Evolutionary conservation across 495 filamentous ascomycete species (phyloP).

Genomic region (Viridothelium virens): DNA sequence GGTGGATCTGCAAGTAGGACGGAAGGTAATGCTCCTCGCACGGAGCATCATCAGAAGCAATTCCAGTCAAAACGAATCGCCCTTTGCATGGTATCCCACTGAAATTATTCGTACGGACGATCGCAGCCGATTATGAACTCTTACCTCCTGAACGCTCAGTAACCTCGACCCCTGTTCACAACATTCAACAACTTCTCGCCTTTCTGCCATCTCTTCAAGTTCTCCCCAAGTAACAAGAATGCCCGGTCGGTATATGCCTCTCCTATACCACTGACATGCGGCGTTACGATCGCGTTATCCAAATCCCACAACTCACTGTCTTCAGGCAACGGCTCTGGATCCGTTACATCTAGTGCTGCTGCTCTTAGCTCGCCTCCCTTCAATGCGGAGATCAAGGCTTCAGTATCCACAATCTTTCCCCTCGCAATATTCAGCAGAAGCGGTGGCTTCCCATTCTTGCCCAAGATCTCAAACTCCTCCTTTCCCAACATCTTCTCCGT

Average conservation of each 20-base stretch:
- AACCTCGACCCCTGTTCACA: slow-evolving; percentile 56
- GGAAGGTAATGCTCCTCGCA: no score
- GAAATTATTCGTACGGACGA: no score
- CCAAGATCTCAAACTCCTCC: slow-evolving; percentile 60
- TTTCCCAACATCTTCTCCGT: slow-evolving; percentile 55
- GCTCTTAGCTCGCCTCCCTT: slow-evolving; percentile 50
- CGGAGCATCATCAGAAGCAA: no score
- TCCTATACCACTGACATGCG: slow-evolving; percentile 64
- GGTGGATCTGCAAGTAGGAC: no score
- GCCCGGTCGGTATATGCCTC: slow-evolving; percentile 51
- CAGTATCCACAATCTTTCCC: slow-evolving; percentile 62
- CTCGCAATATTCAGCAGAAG: slow-evolving; percentile 70
- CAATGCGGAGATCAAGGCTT: slow-evolving; percentile 57
- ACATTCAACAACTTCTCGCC: slow-evolving; percentile 61
- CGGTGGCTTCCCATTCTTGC: slow-evolving; percentile 37
- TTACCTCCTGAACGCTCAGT: slow-evolving; percentile 35
- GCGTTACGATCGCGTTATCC: slow-evolving; percentile 67
- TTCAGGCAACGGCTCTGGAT: slow-evolving; percentile 70
- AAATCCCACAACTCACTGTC: slow-evolving; percentile 66
- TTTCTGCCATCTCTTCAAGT: slow-evolving; percentile 50
- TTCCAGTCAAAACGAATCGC: no score
- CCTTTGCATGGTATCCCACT: no score
- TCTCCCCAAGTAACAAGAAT: slow-evolving; percentile 53
- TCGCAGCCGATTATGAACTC: not conserved
- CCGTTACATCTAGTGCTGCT: slow-evolving; percentile 77